A percentile compares a stretch with the other conserved stretches of the same genome.
Conservation (phyloP, 306 rosid species). For the Medicago lupulina region DNA sequence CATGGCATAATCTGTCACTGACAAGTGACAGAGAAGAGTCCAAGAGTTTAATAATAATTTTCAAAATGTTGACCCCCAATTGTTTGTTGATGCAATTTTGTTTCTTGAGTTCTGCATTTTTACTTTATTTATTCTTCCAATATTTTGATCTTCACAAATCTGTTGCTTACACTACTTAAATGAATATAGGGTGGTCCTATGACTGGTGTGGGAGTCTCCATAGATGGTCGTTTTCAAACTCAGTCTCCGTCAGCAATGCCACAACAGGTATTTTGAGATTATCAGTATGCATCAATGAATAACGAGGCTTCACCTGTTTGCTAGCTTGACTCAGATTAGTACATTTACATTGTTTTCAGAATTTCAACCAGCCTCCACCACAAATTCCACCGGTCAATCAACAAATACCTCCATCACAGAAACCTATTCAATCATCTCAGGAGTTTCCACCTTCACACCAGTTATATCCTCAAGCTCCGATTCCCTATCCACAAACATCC, state of each 20-base stretch:
- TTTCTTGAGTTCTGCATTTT: background rate
- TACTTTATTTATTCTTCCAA: background rate
- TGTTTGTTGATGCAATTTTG: constrained; percentile 18
- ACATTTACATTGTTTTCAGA: constrained; percentile 54
- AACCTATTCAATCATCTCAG: constrained; percentile 73
- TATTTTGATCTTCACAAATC: constrained; percentile 20
- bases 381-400: constrained; percentile 66
- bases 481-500: constrained; percentile 62
- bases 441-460: constrained; percentile 69
- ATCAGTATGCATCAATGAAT: constrained; percentile 9
- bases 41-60: constrained; percentile 7
- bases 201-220: constrained; percentile 56
- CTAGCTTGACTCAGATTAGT: constrained; percentile 30
- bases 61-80: background rate
- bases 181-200: constrained; percentile 65
- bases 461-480: constrained; percentile 56
- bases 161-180: constrained; percentile 38
- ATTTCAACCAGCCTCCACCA: constrained; percentile 61
- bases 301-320: constrained; percentile 34
- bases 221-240: constrained; percentile 57
- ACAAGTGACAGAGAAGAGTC: background rate
- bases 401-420: constrained; percentile 68
- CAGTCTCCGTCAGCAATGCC: constrained; percentile 54
- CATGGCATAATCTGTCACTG: background rate
- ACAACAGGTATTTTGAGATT: constrained; percentile 59